Base-by-base conservation (phyloP, 2,329 filamentous ascomycete species). In the Aspergillus sp. region DNA sequence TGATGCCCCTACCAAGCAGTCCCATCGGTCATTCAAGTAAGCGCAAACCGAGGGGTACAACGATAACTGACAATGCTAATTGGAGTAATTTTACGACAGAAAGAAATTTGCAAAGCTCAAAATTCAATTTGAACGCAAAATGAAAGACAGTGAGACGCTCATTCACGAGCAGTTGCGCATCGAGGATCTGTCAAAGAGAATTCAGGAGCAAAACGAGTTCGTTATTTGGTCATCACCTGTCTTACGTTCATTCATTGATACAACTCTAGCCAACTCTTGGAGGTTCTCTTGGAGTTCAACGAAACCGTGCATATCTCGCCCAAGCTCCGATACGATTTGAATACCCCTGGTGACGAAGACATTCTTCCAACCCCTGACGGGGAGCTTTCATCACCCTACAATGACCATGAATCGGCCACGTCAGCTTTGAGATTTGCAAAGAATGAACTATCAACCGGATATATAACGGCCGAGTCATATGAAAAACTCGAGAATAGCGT, bases 101-200 rank as follows among this genome's bases (percentile, higher is more conserved):
- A 96, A 96, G 79, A 99, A 99, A 81, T 99, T 96, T 75, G 89
- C 88, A 57, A 86, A 91, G 64, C 90, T 91, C 73, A 95, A 96
- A 75, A 84, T 87, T 55, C 82, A 95, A 59, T 95, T 95, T 76
- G 86, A 86, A 67, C 83, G 90, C 55, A 92, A 95, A 74, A 90
- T 90, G 73, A 88, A 89, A 75, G 90, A 93, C 37, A 86, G 73
- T 57, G 77, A 75, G 54, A 65, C 62, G n/a, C 66, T 80, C 58
- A 92, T 93, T 77, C 86, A 84, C 65, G 86, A 92, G 63, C 93
- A 97, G 76, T 87, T 91, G 70, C 88, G 89, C 74, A 90, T 93
- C 39, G 84, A 89, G 60, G 86, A 88, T 64, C 89, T 91, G 4
- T 90, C 91, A 21, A 92, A 90, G 73, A 85, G 92, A 52, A 83